Base-by-base conservation (phyloP, 148 eudicot species). In the Drosera capensis region DNA sequence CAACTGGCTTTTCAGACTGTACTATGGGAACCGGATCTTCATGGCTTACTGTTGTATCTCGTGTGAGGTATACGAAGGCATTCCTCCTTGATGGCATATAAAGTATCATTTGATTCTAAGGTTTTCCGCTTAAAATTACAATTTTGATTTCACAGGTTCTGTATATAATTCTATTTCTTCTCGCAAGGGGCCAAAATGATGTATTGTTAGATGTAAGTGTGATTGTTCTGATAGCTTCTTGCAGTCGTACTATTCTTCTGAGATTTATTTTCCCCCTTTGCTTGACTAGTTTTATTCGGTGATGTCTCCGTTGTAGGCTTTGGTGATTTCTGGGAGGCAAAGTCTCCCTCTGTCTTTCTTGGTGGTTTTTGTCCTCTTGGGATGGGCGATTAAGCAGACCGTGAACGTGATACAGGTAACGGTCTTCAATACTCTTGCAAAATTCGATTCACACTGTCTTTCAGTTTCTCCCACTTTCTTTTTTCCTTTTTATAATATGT, bases 11-110 rank as follows among this genome's bases (percentile, higher is more conserved):
- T 90, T 90, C 69, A 78, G 68, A 75, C 68, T 68, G 39, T 90
- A 90, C 44, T 84, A 90, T 37, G 75, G 87, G 42, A 78, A 80
- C 65, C 56, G 93, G 62, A 84, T 75, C 49, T 84, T 90, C 40
- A 90, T 90, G 97, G 73, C 82, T 55, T 90, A 68, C 48, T 84
- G 97, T 43, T 90, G 97, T 60, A 82, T 84, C 39, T 78, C 97
- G 11, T 90, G 97, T 71, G 97, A 90, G 95, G 95, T 88, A 65
- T 3, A 30, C 3, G 7, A 8, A 8, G 15, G 5, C 9, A 23
- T 26, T 9, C 12, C 34, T 54, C 25, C 50, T 23, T 50, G 17
- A 38, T 16, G 29, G 8, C 38, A 24, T 54, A 20, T 35, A 51
- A 25, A 48, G 23, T 7, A 35, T 58, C 11, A 3, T 14, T 14